Percentiles rank a stretch among this genome's conserved stretches.
These are phyloP conservation scores for Salix dunnii DNA, from an alignment of 345 rosid species.

Conservation along the genomic window DNA sequence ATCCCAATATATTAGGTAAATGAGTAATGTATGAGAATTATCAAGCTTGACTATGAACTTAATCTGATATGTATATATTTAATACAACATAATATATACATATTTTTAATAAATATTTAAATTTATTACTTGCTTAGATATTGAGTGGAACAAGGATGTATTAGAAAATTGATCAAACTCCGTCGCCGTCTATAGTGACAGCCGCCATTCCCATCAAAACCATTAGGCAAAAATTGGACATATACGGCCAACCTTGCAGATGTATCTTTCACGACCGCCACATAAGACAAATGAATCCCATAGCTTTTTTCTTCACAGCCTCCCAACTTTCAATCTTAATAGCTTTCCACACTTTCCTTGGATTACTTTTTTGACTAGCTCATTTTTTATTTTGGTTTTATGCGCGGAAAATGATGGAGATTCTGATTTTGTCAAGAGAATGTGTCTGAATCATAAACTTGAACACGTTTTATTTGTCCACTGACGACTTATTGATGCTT, in stretches of 20 bases:
- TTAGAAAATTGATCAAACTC: no score
- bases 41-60: no score
- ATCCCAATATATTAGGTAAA: no score
- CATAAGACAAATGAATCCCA: not conserved
- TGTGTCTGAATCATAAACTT: not conserved
- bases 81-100: no score
- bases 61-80: no score
- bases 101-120: no score
- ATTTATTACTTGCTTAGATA: no score
- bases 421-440: not conserved
- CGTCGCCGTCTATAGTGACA: not conserved
- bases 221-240: not conserved
- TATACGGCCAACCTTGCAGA: not conserved
- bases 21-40: no score
- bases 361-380: not conserved
- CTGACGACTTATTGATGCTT: not conserved
- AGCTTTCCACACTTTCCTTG: not conserved
- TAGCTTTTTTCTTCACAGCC: not conserved
- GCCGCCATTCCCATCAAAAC: constrained; percentile 6
- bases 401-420: not conserved
- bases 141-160: no score
- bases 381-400: not conserved
- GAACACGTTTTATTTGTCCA: not conserved
- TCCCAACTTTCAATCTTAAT: not conserved
- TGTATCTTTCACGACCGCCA: not conserved